A percentile compares a stretch with the other conserved stretches of the same genome.
Conservation (phyloP, 2,329 filamentous ascomycete genomes). For the Tolypocladium tundrense region DNA sequence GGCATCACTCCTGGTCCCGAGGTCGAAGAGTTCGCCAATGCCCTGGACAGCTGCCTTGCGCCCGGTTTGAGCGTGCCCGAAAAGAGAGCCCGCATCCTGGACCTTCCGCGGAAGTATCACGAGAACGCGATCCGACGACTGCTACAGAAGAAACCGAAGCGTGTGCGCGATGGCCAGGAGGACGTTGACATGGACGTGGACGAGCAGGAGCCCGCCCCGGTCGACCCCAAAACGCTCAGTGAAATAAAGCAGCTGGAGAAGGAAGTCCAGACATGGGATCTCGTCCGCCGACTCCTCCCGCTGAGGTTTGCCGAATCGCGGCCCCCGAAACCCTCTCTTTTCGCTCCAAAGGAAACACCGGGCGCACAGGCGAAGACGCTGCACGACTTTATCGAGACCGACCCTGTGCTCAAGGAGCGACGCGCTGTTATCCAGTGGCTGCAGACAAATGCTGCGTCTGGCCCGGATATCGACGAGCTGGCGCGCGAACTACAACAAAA, state of each 20-base stretch:
- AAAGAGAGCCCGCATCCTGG: constrained; percentile 55
- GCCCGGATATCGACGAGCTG: constrained; percentile 63
- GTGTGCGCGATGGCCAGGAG: constrained; percentile 23
- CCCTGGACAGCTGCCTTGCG: constrained; percentile 64
- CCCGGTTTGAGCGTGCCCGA: constrained; percentile 37
- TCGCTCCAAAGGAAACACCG: constrained; percentile 15
- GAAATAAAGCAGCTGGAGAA: constrained; percentile 52
- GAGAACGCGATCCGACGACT: constrained; percentile 34
- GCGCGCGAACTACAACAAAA: constrained; percentile 66
- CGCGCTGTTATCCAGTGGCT: constrained; percentile 78
- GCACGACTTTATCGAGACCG: constrained; percentile 63
- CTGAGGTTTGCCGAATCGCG: constrained; percentile 45
- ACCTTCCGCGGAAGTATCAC: constrained; percentile 49
- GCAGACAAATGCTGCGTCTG: constrained; percentile 62
- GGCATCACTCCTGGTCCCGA: constrained; percentile 61
- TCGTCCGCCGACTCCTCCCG: constrained; percentile 65
- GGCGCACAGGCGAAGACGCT: constrained; percentile 29
- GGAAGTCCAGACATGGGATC: constrained; percentile 85
- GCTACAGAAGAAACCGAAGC: constrained; percentile 18
- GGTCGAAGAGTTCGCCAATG: constrained; percentile 77
- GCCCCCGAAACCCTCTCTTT: constrained; percentile 13
- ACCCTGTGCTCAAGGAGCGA: constrained; percentile 67
- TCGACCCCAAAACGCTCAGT: constrained; percentile 5
- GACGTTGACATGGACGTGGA: constrained; percentile 48
- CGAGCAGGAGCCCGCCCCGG: constrained; percentile 17